Evolutionary conservation across 805 yeast species (phyloP).

Genomic region (Pachysolen tannophilus): DNA sequence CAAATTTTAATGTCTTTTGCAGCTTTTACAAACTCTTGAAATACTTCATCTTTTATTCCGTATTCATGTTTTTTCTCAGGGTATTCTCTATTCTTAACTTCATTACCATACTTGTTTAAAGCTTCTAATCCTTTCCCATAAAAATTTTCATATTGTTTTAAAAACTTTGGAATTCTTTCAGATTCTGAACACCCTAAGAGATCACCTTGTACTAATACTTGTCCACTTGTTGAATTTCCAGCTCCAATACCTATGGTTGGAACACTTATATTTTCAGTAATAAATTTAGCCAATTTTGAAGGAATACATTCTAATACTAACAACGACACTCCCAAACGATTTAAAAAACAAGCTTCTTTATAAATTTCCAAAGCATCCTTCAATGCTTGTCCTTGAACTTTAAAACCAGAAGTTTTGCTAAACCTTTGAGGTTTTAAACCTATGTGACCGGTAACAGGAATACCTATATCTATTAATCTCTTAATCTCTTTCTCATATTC

Average conservation of each 20-base stretch:
- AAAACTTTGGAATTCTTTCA: slow-evolving; percentile 62
- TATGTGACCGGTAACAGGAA: slow-evolving; percentile 86
- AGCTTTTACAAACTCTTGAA: slow-evolving; percentile 29
- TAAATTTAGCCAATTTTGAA: slow-evolving; percentile 50
- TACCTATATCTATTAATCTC: slow-evolving; percentile 57
- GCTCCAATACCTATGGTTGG: slow-evolving; percentile 98
- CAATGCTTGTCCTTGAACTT: slow-evolving; percentile 65
- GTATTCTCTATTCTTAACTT: slow-evolving; percentile 46
- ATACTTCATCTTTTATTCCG: slow-evolving; percentile 58
- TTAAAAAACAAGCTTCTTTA: slow-evolving; percentile 61
- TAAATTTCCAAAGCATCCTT: slow-evolving; percentile 47
- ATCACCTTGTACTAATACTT: slow-evolving; percentile 84
- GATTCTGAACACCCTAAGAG: slow-evolving; percentile 66
- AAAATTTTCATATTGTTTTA: slow-evolving; percentile 56
- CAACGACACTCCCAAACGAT: slow-evolving; percentile 69
- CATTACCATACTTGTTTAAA: slow-evolving; percentile 44
- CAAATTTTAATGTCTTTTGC: slow-evolving; percentile 15
- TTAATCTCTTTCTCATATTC: slow-evolving; percentile 47
- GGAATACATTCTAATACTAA: slow-evolving; percentile 86
- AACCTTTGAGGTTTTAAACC: slow-evolving; percentile 90
- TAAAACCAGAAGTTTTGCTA: slow-evolving; percentile 76
- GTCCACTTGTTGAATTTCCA: slow-evolving; percentile 77
- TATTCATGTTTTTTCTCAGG: slow-evolving; percentile 64
- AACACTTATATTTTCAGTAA: slow-evolving; percentile 50
- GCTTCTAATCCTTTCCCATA: slow-evolving; percentile 42